phyloP scores from a whole-genome alignment of 1,284 basidiomycete genomes.

The Ustilago curta region DNA sequence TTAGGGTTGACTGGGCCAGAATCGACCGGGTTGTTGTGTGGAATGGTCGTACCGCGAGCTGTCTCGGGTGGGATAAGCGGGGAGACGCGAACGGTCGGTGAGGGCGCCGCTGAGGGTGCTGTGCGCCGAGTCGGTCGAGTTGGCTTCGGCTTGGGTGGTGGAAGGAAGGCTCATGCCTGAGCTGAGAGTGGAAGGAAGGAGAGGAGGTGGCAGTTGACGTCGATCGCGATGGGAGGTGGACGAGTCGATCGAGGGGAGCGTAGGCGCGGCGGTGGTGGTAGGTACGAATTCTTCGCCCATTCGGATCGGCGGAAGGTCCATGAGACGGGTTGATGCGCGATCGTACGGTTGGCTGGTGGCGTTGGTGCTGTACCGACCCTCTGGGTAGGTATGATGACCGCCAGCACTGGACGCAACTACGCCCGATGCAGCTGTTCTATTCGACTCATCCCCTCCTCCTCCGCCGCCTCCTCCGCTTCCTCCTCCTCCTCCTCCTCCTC shows the following conservation, averaged over 20 bases:
- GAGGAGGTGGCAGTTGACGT: background rate
- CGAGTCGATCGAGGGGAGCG: background rate
- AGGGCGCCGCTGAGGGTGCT: conserved; percentile 1
- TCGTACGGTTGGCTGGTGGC: background rate
- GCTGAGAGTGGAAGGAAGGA: background rate
- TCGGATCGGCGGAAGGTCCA: conserved; percentile 29
- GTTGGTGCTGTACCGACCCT: conserved; percentile 8
- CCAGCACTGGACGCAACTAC: background rate
- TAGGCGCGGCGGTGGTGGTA: background rate
- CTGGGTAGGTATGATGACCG: conserved; percentile 7
- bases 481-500: background rate
- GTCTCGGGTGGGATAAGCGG: background rate
- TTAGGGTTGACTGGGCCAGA: conserved; percentile 10
- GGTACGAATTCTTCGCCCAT: conserved; percentile 8
- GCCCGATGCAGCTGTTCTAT: conserved; percentile 3
- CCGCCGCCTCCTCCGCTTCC: background rate
- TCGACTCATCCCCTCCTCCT: background rate
- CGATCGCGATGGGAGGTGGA: background rate
- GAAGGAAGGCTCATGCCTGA: background rate
- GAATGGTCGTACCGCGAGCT: conserved; percentile 12
- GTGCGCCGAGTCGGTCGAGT: background rate
- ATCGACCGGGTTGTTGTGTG: background rate
- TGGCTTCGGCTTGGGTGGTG: background rate
- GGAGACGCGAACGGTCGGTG: background rate
- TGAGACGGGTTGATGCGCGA: background rate